Evolutionary conservation across 768 basidiomycete species (phyloP).

Genomic region (Lactarius akahatsu): DNA sequence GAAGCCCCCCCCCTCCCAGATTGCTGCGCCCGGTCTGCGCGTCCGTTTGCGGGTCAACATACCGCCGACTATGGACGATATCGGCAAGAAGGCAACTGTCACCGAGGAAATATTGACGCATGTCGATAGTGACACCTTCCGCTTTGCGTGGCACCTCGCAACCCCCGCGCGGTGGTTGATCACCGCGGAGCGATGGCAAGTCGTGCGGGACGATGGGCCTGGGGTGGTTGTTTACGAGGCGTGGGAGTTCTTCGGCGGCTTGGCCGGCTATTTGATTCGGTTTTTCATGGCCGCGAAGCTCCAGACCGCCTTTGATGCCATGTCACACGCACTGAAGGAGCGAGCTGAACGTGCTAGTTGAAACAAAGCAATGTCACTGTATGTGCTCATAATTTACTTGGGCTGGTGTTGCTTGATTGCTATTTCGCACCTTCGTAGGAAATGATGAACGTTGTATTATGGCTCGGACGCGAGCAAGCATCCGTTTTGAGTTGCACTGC

Average conservation of each 20-base stretch:
- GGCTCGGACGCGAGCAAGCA: not conserved
- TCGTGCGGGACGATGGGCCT: conserved; percentile 1
- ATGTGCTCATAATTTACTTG: not conserved
- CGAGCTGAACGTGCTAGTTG: conserved; percentile 6
- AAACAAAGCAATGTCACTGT: not conserved
- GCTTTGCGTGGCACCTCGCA: conserved; percentile 18
- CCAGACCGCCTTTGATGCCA: conserved; percentile 17
- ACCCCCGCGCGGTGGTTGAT: conserved; percentile 20
- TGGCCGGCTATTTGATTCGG: conserved; percentile 12
- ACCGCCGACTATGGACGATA: conserved; percentile 18
- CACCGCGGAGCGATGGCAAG: conserved; percentile 20
- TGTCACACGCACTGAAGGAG: conserved; percentile 19
- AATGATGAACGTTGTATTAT: not conserved
- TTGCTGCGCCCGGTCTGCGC: conserved; percentile 2
- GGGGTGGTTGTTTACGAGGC: conserved; percentile 14
- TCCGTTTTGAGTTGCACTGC: not conserved
- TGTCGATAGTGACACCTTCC: conserved; percentile 9
- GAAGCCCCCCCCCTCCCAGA: conserved; percentile 6
- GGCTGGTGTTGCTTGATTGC: not conserved
- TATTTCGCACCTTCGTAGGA: not conserved
- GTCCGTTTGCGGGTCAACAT: not conserved
- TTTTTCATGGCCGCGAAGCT: conserved; percentile 18
- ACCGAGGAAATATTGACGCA: conserved; percentile 17
- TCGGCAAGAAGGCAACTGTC: not conserved
- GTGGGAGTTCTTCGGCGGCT: conserved; percentile 18